Evolutionary conservation across 2,329 filamentous ascomycete genomes (phyloP).

Genomic region (Cyphellophora europaea): DNA sequence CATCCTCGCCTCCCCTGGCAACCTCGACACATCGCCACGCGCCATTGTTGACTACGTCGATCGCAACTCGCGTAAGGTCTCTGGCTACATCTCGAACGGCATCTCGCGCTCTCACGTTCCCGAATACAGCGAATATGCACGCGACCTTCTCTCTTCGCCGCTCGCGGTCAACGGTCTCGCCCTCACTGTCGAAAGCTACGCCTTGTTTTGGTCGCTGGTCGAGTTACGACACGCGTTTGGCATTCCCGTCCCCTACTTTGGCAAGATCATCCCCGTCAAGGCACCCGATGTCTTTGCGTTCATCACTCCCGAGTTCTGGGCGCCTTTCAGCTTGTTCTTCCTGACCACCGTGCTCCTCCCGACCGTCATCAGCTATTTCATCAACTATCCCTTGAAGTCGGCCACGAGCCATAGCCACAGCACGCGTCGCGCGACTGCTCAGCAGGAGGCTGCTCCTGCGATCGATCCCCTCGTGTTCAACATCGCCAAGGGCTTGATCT

Average conservation of each 20-base stretch:
- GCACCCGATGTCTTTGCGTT: slow-evolving; percentile 75
- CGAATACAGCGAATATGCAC: slow-evolving; percentile 55
- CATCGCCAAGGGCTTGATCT: slow-evolving; percentile 72
- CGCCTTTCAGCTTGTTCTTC: slow-evolving; percentile 66
- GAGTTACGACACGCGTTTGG: slow-evolving; percentile 43
- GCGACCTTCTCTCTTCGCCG: slow-evolving; percentile 63
- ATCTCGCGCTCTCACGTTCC: slow-evolving; percentile 66
- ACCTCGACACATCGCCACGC: not conserved
- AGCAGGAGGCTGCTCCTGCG: slow-evolving; percentile 16
- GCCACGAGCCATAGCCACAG: slow-evolving; percentile 22
- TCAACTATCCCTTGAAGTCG: slow-evolving; percentile 64
- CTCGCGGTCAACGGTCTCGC: slow-evolving; percentile 61
- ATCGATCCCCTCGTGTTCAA: slow-evolving; percentile 88
- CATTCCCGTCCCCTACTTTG: slow-evolving; percentile 44
- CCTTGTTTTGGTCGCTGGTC: slow-evolving; percentile 46
- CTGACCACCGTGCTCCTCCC: slow-evolving; percentile 64
- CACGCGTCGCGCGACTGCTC: slow-evolving; percentile 25
- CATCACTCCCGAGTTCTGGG: slow-evolving; percentile 67
- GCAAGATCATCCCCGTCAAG: slow-evolving; percentile 49
- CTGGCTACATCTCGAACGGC: slow-evolving; percentile 61
- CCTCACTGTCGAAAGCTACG: slow-evolving; percentile 62
- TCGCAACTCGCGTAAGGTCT: not conserved
- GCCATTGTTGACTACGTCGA: not conserved
- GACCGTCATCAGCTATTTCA: slow-evolving; percentile 69
- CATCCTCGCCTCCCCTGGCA: slow-evolving; percentile 35